Evolutionary conservation across 163 green algal genomes (phyloP).

Genomic region (Scenedesmus sp.): DNA sequence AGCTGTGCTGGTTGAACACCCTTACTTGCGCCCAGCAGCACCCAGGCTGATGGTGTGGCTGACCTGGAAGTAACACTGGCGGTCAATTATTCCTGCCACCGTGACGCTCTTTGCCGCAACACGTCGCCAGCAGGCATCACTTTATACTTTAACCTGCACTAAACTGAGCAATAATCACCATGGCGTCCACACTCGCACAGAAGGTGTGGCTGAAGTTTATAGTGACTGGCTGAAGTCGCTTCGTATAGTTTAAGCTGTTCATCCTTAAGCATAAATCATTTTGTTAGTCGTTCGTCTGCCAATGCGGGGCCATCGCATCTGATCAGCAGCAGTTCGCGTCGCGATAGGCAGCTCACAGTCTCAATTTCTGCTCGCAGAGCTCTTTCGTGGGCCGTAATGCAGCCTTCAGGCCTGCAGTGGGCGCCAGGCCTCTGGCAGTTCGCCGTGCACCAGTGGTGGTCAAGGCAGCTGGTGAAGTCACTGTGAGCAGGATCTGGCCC

Average conservation of each 20-base stretch:
- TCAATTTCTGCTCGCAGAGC: not conserved
- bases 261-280: not conserved
- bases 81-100: not conserved
- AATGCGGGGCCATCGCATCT: not conserved
- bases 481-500: constrained; percentile 11
- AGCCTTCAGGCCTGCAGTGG: constrained; percentile 33
- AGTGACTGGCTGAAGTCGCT: too few relatives aligned
- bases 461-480: constrained; percentile 40
- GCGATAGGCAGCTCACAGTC: not conserved
- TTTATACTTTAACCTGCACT: not conserved
- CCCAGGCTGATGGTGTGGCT: not conserved
- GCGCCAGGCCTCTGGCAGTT: not conserved
- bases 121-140: not conserved
- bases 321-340: not conserved
- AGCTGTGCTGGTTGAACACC: too few relatives aligned
- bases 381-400: constrained; percentile 21
- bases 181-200: constrained; percentile 31
- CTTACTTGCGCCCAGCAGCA: too few relatives aligned
- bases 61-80: not conserved
- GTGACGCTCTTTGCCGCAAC: not conserved
- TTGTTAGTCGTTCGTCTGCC: not conserved
- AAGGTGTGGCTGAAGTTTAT: constrained; percentile 19
- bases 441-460: not conserved
- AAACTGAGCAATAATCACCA: not conserved
- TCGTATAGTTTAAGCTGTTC: not conserved